Conservation (phyloP, 371 early-diverging fungal species). For the Mucor plumbeus region DNA sequence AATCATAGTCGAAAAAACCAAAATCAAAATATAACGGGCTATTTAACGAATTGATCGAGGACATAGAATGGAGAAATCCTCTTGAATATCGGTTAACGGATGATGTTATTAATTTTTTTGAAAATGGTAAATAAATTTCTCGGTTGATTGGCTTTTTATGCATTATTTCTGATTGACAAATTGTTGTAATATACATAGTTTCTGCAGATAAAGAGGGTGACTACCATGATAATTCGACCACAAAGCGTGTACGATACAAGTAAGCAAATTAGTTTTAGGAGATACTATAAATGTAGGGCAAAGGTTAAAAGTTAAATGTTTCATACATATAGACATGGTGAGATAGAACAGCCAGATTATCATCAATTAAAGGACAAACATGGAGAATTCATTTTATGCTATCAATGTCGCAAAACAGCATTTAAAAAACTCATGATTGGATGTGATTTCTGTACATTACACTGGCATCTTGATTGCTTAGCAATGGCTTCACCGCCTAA, state of each 20-base stretch:
- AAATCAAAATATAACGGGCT: conserved; percentile 18
- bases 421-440: conserved; percentile 61
- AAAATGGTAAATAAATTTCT: conserved; percentile 51
- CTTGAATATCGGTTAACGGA: conserved; percentile 49
- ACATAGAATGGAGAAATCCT: conserved; percentile 52
- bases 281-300: neutral
- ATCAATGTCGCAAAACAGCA: conserved; percentile 65
- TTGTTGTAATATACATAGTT: conserved; percentile 37
- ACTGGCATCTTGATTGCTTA: conserved; percentile 91
- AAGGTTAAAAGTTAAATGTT: neutral
- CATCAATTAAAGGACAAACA: conserved; percentile 54
- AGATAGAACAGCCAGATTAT: conserved; percentile 54
- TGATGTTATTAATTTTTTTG: conserved; percentile 54
- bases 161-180: neutral
- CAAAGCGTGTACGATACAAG: conserved; percentile 45
- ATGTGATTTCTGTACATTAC: conserved; percentile 83
- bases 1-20: neutral
- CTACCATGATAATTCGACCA: conserved; percentile 53
- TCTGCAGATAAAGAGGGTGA: conserved; percentile 62
- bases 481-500: conserved; percentile 70
- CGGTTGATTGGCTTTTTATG: neutral
- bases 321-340: conserved; percentile 31
- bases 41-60: conserved; percentile 48
- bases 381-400: conserved; percentile 63
- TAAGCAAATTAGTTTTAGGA: neutral